Evolutionary conservation across 1,139 yeast genomes (phyloP).

Genomic region (Pichia sp.): DNA sequence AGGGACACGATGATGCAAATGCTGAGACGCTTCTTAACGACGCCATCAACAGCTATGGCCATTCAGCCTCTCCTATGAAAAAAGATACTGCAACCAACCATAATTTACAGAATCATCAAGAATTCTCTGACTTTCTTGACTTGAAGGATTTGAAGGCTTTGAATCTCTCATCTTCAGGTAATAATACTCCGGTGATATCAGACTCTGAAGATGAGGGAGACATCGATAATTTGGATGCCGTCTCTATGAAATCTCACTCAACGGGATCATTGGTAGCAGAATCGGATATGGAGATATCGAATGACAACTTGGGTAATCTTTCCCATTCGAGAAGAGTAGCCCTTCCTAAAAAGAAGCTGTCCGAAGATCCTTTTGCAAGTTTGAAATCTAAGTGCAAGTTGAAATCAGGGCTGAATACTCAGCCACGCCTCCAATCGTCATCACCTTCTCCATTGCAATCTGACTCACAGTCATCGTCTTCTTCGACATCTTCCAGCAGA

Average conservation of each 20-base stretch:
- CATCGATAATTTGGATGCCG: slow-evolving; percentile 6
- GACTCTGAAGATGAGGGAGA: slow-evolving; percentile 17
- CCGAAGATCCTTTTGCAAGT: background rate
- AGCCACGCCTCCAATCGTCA: background rate
- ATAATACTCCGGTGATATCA: slow-evolving; percentile 19
- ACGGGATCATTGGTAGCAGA: slow-evolving; percentile 12
- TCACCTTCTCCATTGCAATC: background rate
- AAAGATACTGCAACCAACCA: background rate
- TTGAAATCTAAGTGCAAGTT: background rate
- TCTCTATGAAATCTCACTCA: slow-evolving; percentile 16
- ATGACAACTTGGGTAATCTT: background rate
- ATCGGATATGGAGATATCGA: slow-evolving; percentile 9
- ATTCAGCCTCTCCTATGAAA: background rate
- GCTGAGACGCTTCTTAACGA: background rate
- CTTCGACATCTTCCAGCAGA: background rate
- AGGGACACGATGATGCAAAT: slow-evolving; percentile 4
- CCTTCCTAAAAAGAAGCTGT: background rate
- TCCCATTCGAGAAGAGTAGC: slow-evolving; percentile 3
- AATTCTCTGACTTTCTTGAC: background rate
- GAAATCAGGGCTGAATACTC: background rate
- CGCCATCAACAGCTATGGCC: background rate
- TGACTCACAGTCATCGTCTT: background rate
- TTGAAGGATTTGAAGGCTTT: slow-evolving; percentile 6
- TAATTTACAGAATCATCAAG: background rate
- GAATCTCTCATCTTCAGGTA: slow-evolving; percentile 10